These are phyloP conservation scores for Leccinellum albellum DNA, from an alignment of 768 basidiomycete species.

Conservation along the genomic window DNA sequence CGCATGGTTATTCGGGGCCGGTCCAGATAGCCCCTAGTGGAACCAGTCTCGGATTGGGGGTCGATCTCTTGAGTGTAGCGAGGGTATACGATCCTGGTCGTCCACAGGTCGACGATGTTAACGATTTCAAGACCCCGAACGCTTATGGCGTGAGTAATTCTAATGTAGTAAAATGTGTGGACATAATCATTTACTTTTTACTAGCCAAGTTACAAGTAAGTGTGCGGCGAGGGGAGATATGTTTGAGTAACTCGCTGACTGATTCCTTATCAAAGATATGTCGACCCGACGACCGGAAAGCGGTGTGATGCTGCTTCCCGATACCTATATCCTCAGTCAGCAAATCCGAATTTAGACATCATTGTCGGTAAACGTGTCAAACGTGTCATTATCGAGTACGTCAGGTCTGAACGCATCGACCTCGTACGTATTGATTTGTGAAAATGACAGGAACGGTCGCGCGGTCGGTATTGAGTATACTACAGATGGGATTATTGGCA, in stretches of 20 bases:
- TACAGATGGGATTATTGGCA: conserved; percentile 2
- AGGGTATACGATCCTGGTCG: conserved; percentile 46
- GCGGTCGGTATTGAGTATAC: conserved; percentile 37
- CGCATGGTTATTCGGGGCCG: conserved; percentile 37
- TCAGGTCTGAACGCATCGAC: neutral
- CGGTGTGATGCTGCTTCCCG: conserved; percentile 30
- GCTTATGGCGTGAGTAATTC: conserved; percentile 22
- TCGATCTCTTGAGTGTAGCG: conserved; percentile 47
- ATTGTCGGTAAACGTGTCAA: conserved; percentile 19
- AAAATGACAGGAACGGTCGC: conserved; percentile 24
- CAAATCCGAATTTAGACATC: conserved; percentile 28
- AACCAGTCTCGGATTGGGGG: conserved; percentile 15
- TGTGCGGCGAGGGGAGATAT: no score
- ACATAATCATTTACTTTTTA: neutral
- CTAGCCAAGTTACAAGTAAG: conserved; percentile 22
- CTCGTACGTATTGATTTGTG: neutral
- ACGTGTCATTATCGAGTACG: neutral
- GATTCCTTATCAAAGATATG: conserved; percentile 39
- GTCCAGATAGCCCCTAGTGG: conserved; percentile 20
- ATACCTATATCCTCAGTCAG: conserved; percentile 33
- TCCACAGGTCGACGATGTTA: conserved; percentile 19
- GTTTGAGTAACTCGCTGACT: neutral
- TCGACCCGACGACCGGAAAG: conserved; percentile 38
- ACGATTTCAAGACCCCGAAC: conserved; percentile 32
- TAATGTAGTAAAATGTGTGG: neutral